A percentile compares a stretch with the other conserved stretches of the same genome.
Conservation (phyloP, 2,329 filamentous ascomycete species). For the Neofusicoccum umdonicola region DNA sequence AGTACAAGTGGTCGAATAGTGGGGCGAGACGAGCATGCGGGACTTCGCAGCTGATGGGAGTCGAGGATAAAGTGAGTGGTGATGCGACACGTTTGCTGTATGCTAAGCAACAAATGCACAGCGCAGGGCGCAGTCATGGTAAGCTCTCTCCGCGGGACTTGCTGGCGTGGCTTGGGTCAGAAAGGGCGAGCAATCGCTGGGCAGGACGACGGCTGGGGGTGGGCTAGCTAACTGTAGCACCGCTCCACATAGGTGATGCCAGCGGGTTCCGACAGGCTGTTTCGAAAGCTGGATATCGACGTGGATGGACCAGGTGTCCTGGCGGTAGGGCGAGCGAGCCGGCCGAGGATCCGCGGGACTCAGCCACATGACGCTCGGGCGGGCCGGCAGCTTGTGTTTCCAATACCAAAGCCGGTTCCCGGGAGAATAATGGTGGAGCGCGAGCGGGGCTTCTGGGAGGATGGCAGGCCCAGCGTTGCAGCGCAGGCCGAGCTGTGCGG, state of each 20-base stretch:
- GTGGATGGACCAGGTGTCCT: not conserved
- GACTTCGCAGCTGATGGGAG: not conserved
- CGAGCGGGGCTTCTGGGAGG: not conserved
- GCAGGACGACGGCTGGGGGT: not conserved
- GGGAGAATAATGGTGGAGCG: not conserved
- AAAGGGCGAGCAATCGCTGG: not conserved
- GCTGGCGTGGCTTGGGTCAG: not conserved
- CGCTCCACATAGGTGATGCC: too few species aligned
- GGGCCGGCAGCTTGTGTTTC: not conserved
- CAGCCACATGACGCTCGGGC: constrained; percentile 1
- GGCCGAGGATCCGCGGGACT: not conserved
- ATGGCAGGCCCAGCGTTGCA: not conserved
- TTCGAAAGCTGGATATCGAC: not conserved
- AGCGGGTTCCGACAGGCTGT: not conserved
- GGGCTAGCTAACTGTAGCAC: not conserved
- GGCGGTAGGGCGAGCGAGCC: not conserved
- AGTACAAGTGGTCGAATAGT: not conserved
- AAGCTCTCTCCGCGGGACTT: not conserved
- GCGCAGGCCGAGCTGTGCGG: not conserved
- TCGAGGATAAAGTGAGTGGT: not conserved
- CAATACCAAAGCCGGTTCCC: not conserved
- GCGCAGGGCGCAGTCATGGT: not conserved
- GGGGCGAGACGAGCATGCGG: not conserved
- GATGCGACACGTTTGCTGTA: not conserved
- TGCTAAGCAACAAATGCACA: not conserved